These are phyloP conservation scores for Quercus tomentella DNA, from an alignment of 331 rosid genomes.

Conservation along the genomic window DNA sequence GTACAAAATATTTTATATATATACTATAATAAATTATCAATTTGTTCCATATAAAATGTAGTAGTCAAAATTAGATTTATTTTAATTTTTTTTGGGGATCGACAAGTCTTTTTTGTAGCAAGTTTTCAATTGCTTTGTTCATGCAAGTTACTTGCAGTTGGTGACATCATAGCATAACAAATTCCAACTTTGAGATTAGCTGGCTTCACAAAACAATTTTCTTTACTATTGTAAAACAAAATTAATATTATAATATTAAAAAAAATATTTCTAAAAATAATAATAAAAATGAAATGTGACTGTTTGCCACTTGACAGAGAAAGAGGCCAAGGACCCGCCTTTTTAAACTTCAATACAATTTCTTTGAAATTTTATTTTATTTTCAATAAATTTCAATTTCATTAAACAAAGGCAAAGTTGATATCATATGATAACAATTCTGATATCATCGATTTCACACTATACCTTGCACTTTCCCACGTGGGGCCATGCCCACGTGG, in stretches of 20 bases:
- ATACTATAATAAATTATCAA: not conserved
- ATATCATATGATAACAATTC: not conserved
- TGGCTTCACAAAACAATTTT: not conserved
- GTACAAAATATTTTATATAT: not conserved
- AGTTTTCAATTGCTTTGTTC: not conserved
- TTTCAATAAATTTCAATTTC: no score
- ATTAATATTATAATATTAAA: not conserved
- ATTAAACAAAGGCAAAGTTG: no score
- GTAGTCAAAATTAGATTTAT: not conserved
- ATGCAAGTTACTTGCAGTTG: not conserved
- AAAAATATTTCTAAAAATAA: not conserved
- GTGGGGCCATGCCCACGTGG: constrained; percentile 16
- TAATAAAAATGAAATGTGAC: not conserved
- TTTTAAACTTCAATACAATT: not conserved
- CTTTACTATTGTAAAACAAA: not conserved
- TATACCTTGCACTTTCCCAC: not conserved
- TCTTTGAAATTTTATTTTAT: no score
- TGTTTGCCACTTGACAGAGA: not conserved
- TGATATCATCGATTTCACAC: not conserved
- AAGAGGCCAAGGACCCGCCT: not conserved
- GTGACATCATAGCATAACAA: not conserved
- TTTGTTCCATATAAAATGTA: no score
- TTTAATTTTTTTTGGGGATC: not conserved
- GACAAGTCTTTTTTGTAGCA: not conserved
- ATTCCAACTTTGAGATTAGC: not conserved